phyloP scores from a whole-genome alignment of 164 flowering plant species.

The Sextonia rubra region DNA sequence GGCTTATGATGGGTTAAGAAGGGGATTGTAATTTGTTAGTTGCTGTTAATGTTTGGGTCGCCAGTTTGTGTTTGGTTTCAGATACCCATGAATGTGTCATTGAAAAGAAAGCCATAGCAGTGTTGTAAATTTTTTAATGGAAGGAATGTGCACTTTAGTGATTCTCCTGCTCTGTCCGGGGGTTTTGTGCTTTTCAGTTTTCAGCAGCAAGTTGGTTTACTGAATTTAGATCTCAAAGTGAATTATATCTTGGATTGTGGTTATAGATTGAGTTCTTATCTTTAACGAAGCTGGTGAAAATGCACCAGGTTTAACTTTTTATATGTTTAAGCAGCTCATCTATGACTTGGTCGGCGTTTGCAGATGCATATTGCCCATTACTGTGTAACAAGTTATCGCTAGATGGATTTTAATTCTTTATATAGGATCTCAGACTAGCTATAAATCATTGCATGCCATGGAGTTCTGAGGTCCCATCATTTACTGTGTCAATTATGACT shows the following conservation, averaged over 20 bases:
- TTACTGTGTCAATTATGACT: not conserved
- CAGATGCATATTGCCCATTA: conserved; percentile 7
- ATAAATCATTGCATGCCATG: conserved; percentile 6
- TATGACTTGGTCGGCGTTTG: conserved; percentile 10
- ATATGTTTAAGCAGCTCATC: conserved; percentile 10
- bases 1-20: not conserved
- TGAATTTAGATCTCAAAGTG: conserved; percentile 9
- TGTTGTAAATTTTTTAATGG: not conserved
- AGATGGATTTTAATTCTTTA: conserved; percentile 7
- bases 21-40: conserved; percentile 1
- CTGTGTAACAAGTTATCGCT: not conserved
- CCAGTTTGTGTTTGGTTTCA: not conserved
- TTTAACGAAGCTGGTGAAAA: conserved; percentile 8
- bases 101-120: not conserved
- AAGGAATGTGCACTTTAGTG: not conserved
- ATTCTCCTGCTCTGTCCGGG: conserved; percentile 2
- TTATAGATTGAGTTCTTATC: conserved; percentile 6
- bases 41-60: not conserved
- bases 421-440: conserved; percentile 9
- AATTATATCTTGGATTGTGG: conserved; percentile 5
- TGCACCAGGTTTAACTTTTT: not conserved
- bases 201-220: conserved; percentile 1
- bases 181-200: not conserved
- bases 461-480: not conserved
- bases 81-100: not conserved